A percentile compares a stretch with the other conserved stretches of the same genome.
phyloP scores from a whole-genome alignment of 495 filamentous ascomycete species.

The Penicillium longicatenatum region DNA sequence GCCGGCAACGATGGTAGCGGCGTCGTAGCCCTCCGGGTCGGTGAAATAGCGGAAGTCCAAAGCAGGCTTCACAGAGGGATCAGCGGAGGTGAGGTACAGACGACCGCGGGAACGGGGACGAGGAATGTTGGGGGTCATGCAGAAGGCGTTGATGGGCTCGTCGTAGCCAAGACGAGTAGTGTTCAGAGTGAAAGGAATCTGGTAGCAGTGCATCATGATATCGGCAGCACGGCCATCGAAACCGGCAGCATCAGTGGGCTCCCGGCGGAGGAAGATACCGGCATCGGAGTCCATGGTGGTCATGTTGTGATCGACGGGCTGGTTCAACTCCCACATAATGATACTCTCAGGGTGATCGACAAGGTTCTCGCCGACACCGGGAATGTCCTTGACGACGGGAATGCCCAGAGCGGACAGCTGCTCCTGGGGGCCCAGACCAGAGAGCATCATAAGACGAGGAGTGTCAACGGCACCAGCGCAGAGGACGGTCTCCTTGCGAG shows the following conservation, averaged over 20 bases:
- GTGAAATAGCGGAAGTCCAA: slow-evolving; percentile 90
- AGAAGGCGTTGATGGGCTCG: slow-evolving; percentile 74
- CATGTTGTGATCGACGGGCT: slow-evolving; percentile 70
- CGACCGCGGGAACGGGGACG: slow-evolving; percentile 74
- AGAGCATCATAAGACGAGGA: slow-evolving; percentile 71
- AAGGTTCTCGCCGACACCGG: slow-evolving; percentile 79
- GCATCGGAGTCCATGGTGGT: slow-evolving; percentile 87
- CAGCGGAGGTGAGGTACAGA: slow-evolving; percentile 68
- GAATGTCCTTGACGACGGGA: slow-evolving; percentile 68
- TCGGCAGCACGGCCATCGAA: slow-evolving; percentile 71
- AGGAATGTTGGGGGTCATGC: slow-evolving; percentile 91
- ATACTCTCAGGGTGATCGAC: slow-evolving; percentile 77
- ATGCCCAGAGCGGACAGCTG: slow-evolving; percentile 68
- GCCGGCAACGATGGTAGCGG: slow-evolving; percentile 77
- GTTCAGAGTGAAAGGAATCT: slow-evolving; percentile 79
- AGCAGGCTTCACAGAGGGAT: slow-evolving; percentile 74
- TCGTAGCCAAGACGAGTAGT: slow-evolving; percentile 74
- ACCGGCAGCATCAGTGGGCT: slow-evolving; percentile 62
- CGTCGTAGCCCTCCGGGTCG: slow-evolving; percentile 80
- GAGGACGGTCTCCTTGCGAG: slow-evolving; percentile 72
- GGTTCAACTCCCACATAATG: slow-evolving; percentile 84
- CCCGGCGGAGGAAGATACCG: slow-evolving; percentile 78
- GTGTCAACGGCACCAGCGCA: slow-evolving; percentile 80
- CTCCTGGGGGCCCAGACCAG: slow-evolving; percentile 69
- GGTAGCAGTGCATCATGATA: slow-evolving; percentile 92